A percentile compares a stretch with the other conserved stretches of the same genome.
Evolutionary conservation across 768 basidiomycete genomes (phyloP).

Genomic region (Dioszegia aurantiaca): DNA sequence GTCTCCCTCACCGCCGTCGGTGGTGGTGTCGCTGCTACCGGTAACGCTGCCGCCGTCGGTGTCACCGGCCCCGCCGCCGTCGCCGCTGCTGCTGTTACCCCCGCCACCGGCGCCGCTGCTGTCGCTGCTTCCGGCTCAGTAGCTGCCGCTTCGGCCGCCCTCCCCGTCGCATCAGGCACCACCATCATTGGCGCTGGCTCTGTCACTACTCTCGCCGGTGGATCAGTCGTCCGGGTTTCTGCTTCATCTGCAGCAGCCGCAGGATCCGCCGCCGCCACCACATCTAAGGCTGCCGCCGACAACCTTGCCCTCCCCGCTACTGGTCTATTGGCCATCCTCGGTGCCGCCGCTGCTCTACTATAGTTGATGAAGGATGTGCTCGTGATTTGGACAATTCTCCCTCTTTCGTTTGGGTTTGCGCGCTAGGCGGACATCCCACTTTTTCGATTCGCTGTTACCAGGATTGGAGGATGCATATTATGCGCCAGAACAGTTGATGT

Average conservation of each 20-base stretch:
- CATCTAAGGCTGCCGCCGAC: slow-evolving; percentile 16
- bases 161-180: neutral
- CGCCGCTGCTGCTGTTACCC: slow-evolving; percentile 8
- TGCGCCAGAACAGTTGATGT: too few relatives aligned
- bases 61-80: slow-evolving; percentile 17
- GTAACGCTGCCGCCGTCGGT: slow-evolving; percentile 19
- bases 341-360: slow-evolving; percentile 29
- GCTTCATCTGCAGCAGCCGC: slow-evolving; percentile 10
- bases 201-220: slow-evolving; percentile 16
- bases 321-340: slow-evolving; percentile 19
- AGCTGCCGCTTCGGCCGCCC: slow-evolving; percentile 4
- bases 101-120: neutral
- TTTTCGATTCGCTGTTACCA: slow-evolving; percentile 6
- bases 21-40: slow-evolving; percentile 43
- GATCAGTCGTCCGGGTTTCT: neutral
- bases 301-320: slow-evolving; percentile 9
- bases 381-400: neutral
- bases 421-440: neutral
- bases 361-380: slow-evolving; percentile 1
- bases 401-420: neutral
- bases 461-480: neutral
- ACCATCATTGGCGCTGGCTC: slow-evolving; percentile 24
- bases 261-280: slow-evolving; percentile 19
- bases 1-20: slow-evolving; percentile 44
- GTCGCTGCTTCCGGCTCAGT: slow-evolving; percentile 13